Evolutionary conservation across 208 protist genomes (phyloP).

Genomic region (Trypanosoma brucei): DNA sequence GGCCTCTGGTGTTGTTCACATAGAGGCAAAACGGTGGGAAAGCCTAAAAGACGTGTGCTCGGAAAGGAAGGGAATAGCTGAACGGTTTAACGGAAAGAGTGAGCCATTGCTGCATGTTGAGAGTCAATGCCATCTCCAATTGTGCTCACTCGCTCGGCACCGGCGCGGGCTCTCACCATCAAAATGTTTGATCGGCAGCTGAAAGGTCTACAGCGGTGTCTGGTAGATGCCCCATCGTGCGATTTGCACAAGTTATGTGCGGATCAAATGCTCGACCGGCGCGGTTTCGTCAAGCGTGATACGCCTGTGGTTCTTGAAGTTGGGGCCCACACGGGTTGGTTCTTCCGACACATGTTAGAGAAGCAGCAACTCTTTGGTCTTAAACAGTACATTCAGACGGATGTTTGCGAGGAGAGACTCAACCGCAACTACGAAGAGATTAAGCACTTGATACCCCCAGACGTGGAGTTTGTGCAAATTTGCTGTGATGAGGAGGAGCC

Average conservation of each 20-base stretch:
- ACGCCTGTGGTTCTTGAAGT: constrained; percentile 82
- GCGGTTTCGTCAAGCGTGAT: constrained; percentile 78
- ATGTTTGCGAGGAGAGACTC: constrained; percentile 79
- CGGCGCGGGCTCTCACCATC: constrained; percentile 53
- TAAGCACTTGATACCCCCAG: constrained; percentile 65
- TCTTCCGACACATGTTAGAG: constrained; percentile 84
- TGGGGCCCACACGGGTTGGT: constrained; percentile 83
- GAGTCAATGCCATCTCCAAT: constrained; percentile 62
- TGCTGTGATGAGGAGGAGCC: constrained; percentile 82
- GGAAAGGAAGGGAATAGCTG: not conserved
- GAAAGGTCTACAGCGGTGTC: constrained; percentile 75
- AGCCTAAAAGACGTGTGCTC: too few species aligned
- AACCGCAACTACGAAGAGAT: constrained; percentile 85
- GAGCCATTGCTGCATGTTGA: not conserved
- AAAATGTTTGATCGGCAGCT: constrained; percentile 78
- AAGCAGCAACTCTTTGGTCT: constrained; percentile 72
- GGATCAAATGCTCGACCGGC: constrained; percentile 81
- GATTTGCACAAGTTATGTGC: constrained; percentile 79
- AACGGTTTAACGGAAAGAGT: not conserved
- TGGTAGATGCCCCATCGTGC: constrained; percentile 54
- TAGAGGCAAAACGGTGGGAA: too few species aligned
- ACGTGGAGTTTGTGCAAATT: constrained; percentile 88
- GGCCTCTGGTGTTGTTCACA: too few species aligned
- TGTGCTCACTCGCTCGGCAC: constrained; percentile 59
- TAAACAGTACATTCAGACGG: constrained; percentile 91